phyloP scores from a whole-genome alignment of 768 basidiomycete species.

The Macrolepiota dolichaula region DNA sequence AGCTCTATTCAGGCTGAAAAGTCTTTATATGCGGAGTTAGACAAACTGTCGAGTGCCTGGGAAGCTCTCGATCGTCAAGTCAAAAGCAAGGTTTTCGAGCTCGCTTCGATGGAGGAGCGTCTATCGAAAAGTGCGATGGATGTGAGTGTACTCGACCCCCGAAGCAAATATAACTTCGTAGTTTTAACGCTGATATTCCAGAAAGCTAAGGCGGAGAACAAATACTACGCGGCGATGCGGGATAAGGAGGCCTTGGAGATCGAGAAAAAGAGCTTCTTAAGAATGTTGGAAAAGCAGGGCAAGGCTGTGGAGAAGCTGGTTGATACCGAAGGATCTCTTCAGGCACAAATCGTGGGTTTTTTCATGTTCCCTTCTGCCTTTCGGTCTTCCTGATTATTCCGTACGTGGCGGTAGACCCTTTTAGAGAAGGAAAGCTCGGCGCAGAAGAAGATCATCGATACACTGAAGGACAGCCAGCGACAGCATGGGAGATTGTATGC shows the following conservation, averaged over 20 bases:
- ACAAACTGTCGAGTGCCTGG: constrained; percentile 84
- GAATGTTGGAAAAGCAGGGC: constrained; percentile 44
- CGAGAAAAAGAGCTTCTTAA: constrained; percentile 63
- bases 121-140: constrained; percentile 63
- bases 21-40: constrained; percentile 79
- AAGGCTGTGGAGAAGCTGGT: constrained; percentile 61
- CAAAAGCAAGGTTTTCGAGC: constrained; percentile 80
- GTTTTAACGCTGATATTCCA: constrained; percentile 27
- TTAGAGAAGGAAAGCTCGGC: constrained; percentile 44
- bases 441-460: constrained; percentile 27
- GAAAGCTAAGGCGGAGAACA: constrained; percentile 97
- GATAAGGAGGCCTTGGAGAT: constrained; percentile 80
- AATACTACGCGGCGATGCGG: constrained; percentile 87
- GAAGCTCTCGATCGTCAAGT: constrained; percentile 78
- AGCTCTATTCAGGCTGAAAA: constrained; percentile 52
- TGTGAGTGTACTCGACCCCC: constrained; percentile 38
- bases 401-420: constrained; percentile 8
- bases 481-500: constrained; percentile 27
- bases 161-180: not conserved
- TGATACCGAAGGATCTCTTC: constrained; percentile 61
- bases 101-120: constrained; percentile 71
- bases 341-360: constrained; percentile 53
- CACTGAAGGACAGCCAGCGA: constrained; percentile 21
- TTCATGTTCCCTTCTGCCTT: not conserved
- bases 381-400: not conserved